Evolutionary conservation across 139 green algal species (phyloP), one percentile per base, ranked within the genome.

Genomic region (Picochlorum sp.): DNA sequence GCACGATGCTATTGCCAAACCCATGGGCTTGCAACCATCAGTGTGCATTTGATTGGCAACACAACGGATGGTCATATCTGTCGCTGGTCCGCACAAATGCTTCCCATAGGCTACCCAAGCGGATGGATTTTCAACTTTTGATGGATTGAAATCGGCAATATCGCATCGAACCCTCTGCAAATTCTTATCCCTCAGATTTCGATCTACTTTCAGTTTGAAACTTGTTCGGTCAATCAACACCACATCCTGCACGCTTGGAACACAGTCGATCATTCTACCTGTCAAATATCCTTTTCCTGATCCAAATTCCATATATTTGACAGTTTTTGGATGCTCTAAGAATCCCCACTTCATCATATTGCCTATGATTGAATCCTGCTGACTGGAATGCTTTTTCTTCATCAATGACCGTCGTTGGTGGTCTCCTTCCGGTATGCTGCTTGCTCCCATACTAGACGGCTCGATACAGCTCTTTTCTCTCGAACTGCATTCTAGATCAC

Each of bases 41-140:
- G 28, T 41, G 11, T 45, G 20, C 20, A 38, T 38, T 5, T 23
- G 18, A 7, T 52, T 49, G 1, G 45, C 57, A 37, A 61, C 71
- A 51, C 70, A 80, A 32, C 77, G 68, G 63, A 95, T 76, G 3
- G 79, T 75, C 57, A 86, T 83, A 74, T 95, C 86, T 1, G 81
- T 90, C 50, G 85, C 86, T 2, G 77, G 82, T 5, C 87, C 87
- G 66, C 87, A 95, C 2, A 93, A 76, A 64, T 93, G 86, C 66
- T 93, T 93, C 56, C 79, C 85, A 9, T 83, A 54, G 1, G 65
- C 81, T 4, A 87, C 60, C 79, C 82, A 88, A 13, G 61, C 44
- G 10, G 49, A 47, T n/a, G 49, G 23, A 45, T 61, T 45, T 24
- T 63, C 9, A 34, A 44, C 11, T 30, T 21, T 16, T 0, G 49